Evolutionary conservation across 768 basidiomycete genomes (phyloP).

Genomic region (Butyriboletus loyo): DNA sequence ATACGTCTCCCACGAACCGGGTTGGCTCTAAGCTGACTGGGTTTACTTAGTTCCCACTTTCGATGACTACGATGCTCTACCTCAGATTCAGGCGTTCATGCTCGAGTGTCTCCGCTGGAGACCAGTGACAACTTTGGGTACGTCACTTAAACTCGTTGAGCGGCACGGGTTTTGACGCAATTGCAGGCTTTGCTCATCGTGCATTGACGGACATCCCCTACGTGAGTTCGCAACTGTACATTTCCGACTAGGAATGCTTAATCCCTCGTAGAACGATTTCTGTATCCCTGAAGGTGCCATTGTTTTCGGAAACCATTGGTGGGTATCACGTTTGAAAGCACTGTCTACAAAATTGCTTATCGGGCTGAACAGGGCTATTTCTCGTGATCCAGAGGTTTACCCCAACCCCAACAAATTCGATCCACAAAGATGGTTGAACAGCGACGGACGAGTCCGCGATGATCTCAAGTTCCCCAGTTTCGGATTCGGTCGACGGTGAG

Average conservation of each 20-base stretch:
- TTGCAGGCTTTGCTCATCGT: constrained; percentile 56
- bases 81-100: constrained; percentile 39
- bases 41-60: constrained; percentile 36
- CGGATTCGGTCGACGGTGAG: constrained; percentile 49
- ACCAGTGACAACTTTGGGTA: constrained; percentile 36
- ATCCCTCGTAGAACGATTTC: constrained; percentile 27
- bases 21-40: not conserved
- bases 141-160: not conserved
- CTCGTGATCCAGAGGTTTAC: constrained; percentile 54
- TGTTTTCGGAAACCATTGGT: constrained; percentile 39
- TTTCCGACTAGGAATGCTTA: not conserved
- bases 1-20: not conserved
- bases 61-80: constrained; percentile 35
- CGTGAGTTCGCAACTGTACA: constrained; percentile 33
- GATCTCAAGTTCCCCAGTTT: constrained; percentile 53
- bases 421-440: constrained; percentile 53
- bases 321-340: not conserved
- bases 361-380: constrained; percentile 42
- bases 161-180: not conserved
- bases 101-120: constrained; percentile 43
- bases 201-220: constrained; percentile 64
- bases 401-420: constrained; percentile 58
- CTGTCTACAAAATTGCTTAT: not conserved
- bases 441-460: constrained; percentile 40
- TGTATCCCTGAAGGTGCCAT: constrained; percentile 37